phyloP scores from a whole-genome alignment of 257 asterid genomes.

The Solanum etuberosum region DNA sequence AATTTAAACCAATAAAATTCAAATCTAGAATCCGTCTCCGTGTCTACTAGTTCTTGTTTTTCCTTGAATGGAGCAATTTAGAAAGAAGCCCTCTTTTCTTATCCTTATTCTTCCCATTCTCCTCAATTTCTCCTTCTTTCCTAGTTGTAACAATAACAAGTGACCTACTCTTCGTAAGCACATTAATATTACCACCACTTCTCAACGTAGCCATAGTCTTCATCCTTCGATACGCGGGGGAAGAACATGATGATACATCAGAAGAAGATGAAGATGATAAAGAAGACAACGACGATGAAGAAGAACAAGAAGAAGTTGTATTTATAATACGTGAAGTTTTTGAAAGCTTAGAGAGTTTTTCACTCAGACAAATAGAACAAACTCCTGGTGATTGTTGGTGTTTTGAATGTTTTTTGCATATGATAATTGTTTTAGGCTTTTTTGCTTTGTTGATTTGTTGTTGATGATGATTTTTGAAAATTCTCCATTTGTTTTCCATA shows the following conservation, averaged over 20 bases:
- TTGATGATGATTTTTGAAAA: constrained; percentile 1
- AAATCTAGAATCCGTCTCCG: accelerated
- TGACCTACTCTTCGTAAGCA: constrained; percentile 53
- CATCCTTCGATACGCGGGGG: constrained; percentile 21
- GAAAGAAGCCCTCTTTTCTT: constrained; percentile 63
- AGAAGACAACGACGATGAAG: constrained; percentile 39
- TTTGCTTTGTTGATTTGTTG: constrained; percentile 5
- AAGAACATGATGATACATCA: constrained; percentile 31
- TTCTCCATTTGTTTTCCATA: constrained; percentile 24
- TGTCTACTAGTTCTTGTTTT: not conserved
- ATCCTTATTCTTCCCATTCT: constrained; percentile 14
- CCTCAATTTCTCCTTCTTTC: constrained; percentile 1
- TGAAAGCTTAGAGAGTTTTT: constrained; percentile 35
- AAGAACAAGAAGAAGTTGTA: not conserved
- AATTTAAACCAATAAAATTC: not conserved
- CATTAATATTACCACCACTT: not conserved
- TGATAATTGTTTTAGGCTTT: not conserved
- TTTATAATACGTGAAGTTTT: constrained; percentile 9
- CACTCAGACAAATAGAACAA: constrained; percentile 53
- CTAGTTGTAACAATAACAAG: constrained; percentile 25
- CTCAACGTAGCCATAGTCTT: not conserved
- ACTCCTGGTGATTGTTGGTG: constrained; percentile 71
- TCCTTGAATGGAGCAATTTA: constrained; percentile 28
- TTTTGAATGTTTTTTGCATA: constrained; percentile 60
- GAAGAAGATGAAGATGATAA: constrained; percentile 47